These are phyloP conservation scores for Adiantum capillusveneris DNA, from an alignment of 75 land plant genomes.

Conservation along the genomic window DNA sequence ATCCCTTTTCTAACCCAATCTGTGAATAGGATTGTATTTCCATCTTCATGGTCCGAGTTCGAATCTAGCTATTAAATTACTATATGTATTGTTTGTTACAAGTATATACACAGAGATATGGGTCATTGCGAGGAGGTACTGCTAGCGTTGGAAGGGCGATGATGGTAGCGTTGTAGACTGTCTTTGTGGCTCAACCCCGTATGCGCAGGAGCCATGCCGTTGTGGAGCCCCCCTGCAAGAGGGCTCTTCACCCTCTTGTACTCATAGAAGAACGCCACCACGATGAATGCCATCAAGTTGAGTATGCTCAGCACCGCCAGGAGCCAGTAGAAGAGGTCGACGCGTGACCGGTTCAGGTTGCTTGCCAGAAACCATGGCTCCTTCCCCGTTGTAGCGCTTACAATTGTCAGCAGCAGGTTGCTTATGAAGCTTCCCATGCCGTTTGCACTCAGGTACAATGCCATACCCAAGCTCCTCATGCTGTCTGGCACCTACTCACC, in stretches of 20 bases:
- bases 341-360: slow-evolving; percentile 49
- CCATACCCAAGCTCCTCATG: slow-evolving; percentile 80
- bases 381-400: slow-evolving; percentile 26
- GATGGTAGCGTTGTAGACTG: no score
- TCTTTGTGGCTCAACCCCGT: no score
- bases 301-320: slow-evolving; percentile 26
- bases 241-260: slow-evolving; percentile 13
- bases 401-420: slow-evolving; percentile 38
- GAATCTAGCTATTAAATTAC: no score
- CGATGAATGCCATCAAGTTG: slow-evolving; percentile 19
- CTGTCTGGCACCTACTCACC: slow-evolving; percentile 50
- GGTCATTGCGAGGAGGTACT: no score
- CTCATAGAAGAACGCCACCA: slow-evolving; percentile 15
- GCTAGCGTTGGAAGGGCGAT: no score
- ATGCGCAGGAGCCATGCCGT: no score
- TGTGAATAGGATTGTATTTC: no score
- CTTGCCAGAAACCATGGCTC: slow-evolving; percentile 40
- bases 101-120: no score
- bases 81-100: no score
- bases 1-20: no score
- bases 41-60: no score
- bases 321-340: slow-evolving; percentile 71
- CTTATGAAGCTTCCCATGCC: slow-evolving; percentile 79
- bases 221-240: no score
- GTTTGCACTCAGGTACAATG: slow-evolving; percentile 61